Evolutionary conservation across 345 rosid species (phyloP).

Genomic region (Eucalyptus caleyi): DNA sequence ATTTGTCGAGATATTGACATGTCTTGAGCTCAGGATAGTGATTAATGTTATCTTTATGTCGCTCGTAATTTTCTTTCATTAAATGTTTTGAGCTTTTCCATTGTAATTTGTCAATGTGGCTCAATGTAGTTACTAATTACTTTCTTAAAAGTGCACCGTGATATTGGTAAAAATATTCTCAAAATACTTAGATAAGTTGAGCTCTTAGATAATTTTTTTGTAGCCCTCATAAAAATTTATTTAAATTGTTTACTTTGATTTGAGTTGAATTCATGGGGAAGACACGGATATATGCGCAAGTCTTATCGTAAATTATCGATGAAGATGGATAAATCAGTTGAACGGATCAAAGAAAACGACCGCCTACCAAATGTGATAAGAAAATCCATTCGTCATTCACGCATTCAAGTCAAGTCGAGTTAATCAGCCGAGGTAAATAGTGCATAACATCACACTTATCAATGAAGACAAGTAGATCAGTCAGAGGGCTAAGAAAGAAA

Average conservation of each 20-base stretch:
- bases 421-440: not conserved
- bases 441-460: not conserved
- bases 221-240: not conserved
- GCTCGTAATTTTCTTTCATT: not conserved
- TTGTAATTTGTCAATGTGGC: not conserved
- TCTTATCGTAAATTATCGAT: not conserved
- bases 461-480: not conserved
- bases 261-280: not conserved
- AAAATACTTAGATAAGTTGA: not conserved
- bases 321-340: not conserved
- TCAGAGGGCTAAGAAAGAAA: not conserved
- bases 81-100: not conserved
- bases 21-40: not conserved
- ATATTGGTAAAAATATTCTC: not conserved
- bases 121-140: not conserved
- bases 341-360: not conserved
- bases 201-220: not conserved
- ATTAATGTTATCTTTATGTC: too few relatives aligned
- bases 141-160: not conserved
- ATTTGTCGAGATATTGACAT: not conserved
- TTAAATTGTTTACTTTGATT: not conserved
- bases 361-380: fast-evolving
- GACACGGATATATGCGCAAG: fast-evolving
- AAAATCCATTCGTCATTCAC: not conserved
- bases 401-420: not conserved